Conservation (phyloP, 2,329 filamentous ascomycete species). For the Alternaria infectoria region DNA sequence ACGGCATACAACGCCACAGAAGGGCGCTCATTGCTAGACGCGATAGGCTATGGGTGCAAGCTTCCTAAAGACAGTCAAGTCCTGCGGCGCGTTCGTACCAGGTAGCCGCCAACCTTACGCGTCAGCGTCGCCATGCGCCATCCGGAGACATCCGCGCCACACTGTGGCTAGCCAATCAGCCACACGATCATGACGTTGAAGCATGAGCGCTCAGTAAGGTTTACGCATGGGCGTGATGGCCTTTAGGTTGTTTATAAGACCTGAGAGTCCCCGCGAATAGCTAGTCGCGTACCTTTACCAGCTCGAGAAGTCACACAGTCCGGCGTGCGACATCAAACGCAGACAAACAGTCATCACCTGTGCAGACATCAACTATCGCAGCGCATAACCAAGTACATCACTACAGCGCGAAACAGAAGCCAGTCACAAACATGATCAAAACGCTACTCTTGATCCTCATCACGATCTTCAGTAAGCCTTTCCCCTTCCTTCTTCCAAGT, state of each 20-base stretch:
- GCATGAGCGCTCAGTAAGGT: background rate
- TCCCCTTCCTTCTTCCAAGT: background rate
- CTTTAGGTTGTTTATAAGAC: background rate
- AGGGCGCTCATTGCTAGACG: background rate
- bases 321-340: background rate
- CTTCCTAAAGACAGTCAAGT: background rate
- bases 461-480: constrained; percentile 52
- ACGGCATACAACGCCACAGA: background rate
- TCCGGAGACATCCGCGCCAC: background rate
- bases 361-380: background rate
- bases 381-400: background rate
- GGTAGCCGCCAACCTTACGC: background rate
- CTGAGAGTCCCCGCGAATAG: background rate
- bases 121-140: background rate
- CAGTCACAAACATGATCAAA: constrained; percentile 23
- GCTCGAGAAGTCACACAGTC: background rate
- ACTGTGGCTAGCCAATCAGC: constrained; percentile 6
- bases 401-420: background rate
- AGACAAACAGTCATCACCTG: background rate
- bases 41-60: background rate
- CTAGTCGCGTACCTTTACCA: background rate
- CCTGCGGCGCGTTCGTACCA: background rate
- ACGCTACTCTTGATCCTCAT: constrained; percentile 53
- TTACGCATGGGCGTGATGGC: background rate
- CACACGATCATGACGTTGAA: background rate